phyloP scores from a whole-genome alignment of 2,329 filamentous ascomycete species.

The Sporothrix inflata region DNA sequence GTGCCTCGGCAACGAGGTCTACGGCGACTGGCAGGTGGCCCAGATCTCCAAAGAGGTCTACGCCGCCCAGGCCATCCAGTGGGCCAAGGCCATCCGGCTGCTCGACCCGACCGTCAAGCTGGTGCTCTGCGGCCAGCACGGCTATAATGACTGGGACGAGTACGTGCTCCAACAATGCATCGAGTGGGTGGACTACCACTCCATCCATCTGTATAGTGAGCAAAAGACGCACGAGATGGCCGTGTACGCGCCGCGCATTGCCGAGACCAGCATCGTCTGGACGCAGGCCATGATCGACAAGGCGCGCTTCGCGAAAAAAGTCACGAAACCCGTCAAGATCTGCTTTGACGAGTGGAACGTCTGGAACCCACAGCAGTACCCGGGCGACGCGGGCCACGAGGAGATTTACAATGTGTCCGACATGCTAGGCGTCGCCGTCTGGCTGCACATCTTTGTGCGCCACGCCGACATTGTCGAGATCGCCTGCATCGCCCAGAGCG shows the following conservation, averaged over 20 bases:
- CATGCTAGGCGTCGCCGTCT: slow-evolving; percentile 73
- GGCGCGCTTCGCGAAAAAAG: background rate
- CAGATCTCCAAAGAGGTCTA: slow-evolving; percentile 72
- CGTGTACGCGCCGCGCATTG: slow-evolving; percentile 8
- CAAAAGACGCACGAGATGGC: slow-evolving; percentile 25
- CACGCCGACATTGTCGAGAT: slow-evolving; percentile 73
- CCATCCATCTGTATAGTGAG: slow-evolving; percentile 77
- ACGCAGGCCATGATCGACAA: slow-evolving; percentile 16
- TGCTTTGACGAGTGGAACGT: slow-evolving; percentile 89
- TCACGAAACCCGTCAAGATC: slow-evolving; percentile 52
- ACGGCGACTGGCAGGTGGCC: slow-evolving; percentile 66
- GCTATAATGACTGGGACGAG: slow-evolving; percentile 71
- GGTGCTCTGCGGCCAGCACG: slow-evolving; percentile 75
- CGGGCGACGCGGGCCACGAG: slow-evolving; percentile 72
- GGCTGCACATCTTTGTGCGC: slow-evolving; percentile 75
- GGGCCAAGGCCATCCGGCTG: slow-evolving; percentile 71
- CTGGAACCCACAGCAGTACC: slow-evolving; percentile 73
- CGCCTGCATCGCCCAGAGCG: slow-evolving; percentile 77
- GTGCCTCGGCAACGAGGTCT: slow-evolving; percentile 78
- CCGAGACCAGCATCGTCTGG: slow-evolving; percentile 19
- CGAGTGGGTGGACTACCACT: slow-evolving; percentile 73
- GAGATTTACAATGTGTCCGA: slow-evolving; percentile 76
- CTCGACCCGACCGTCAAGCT: slow-evolving; percentile 70
- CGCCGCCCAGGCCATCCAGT: slow-evolving; percentile 69
- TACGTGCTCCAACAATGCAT: slow-evolving; percentile 72